Evolutionary conservation across 208 protist species (phyloP).

Genomic region (Phytomonas francai): DNA sequence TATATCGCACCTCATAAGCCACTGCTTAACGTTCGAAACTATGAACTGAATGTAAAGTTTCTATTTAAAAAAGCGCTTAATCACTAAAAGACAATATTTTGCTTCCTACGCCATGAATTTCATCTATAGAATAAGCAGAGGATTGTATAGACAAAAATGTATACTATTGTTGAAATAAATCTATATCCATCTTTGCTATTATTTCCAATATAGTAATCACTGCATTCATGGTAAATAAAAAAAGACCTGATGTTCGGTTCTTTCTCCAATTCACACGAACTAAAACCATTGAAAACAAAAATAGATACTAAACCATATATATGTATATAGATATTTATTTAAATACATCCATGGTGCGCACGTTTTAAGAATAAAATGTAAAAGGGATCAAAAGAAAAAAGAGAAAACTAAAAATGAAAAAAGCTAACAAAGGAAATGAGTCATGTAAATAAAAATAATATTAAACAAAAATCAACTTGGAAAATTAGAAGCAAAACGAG

Average conservation of each 20-base stretch:
- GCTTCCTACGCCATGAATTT: not conserved
- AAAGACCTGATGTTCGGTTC: not conserved
- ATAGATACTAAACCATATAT: conserved; percentile 6
- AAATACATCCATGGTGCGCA: not conserved
- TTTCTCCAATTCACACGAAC: not conserved
- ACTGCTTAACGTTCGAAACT: not conserved
- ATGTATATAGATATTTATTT: too few relatives aligned
- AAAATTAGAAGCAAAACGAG: conserved; percentile 14
- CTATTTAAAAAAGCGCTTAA: conserved; percentile 7
- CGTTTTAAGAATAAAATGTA: conserved; percentile 5
- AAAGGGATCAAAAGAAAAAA: conserved; percentile 15
- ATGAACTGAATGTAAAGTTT: conserved; percentile 1
- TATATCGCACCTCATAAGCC: not conserved
- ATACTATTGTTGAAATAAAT: not conserved
- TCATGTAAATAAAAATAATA: conserved; percentile 14
- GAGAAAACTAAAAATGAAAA: conserved; percentile 10
- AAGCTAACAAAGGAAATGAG: conserved; percentile 12
- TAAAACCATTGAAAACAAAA: not conserved
- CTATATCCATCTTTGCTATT: not conserved
- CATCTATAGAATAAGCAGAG: conserved; percentile 1
- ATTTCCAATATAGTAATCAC: not conserved
- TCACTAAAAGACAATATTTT: conserved; percentile 12
- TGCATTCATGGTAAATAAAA: not conserved
- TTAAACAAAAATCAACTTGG: conserved; percentile 5
- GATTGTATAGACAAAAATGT: conserved; percentile 1